Base-by-base conservation (phyloP, 805 yeast species). In the Candida takata region DNA sequence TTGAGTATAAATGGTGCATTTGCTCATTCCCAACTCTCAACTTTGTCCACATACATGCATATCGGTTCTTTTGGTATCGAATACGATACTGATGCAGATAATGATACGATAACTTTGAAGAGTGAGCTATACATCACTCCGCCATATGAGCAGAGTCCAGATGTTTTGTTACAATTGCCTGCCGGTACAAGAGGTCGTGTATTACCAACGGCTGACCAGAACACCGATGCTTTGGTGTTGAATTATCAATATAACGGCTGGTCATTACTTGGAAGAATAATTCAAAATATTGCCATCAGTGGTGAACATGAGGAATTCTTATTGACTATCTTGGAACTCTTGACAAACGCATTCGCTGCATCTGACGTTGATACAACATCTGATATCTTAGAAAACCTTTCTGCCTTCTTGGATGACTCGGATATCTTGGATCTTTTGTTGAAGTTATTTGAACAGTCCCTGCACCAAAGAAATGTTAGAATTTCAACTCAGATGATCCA, bases 211-310 rank as follows among this genome's bases (percentile, higher is more conserved):
- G 51, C 61, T 3, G 58, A 62, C 11, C 58, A 59, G 18, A 53
- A 60, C 7, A 46, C 61, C 8, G 52, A 48, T 24, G 60, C 64
- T 13, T 82, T 83, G 4, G 70, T 85, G 16, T 87, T 92, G 61
- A 61, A 79, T 19, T 74, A 81, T 52, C 68, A 70, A 4, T 86
- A 79, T 54, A 84, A 79, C 51, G 97, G 97, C 1, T 87, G 97
- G 95, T 72, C 95, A 0, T 59, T 83, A 19, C 48, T 90, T 13
- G 97, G 97, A 2, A 70, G 95, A 48, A 61, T 84, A 0, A 57
- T 88, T 23, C 87, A 83, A 45, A 81, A 81, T 44, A 58, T 80
- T 8, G 37, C 51, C 4, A 38, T 44, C 10, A 47, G 47, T 14
- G 47, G 65, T 6, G 43, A 48, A 3, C 70, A 67, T 8, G 66